phyloP scores from a whole-genome alignment of 169 alveolate genomes.

The Plasmodium coatneyi region DNA sequence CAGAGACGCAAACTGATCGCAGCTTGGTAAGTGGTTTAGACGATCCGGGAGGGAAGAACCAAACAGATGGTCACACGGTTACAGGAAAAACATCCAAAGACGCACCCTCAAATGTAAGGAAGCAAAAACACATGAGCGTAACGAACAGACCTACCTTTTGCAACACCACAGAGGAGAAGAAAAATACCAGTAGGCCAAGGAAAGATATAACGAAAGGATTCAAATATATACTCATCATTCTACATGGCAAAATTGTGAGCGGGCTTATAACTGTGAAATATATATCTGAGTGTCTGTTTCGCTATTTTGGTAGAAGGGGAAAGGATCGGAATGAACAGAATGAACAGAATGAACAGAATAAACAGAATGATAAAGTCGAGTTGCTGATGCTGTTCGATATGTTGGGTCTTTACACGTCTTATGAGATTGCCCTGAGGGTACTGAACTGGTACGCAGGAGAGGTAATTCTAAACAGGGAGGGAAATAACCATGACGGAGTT shows the following conservation, averaged over 20 bases:
- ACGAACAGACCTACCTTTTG: background rate
- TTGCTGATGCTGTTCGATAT: constrained; percentile 10
- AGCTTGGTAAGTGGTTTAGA: background rate
- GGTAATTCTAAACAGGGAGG: background rate
- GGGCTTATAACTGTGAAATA: constrained; percentile 20
- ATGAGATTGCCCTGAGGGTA: constrained; percentile 12
- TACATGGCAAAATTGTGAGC: constrained; percentile 38
- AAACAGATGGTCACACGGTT: background rate
- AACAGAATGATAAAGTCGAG: constrained; percentile 4
- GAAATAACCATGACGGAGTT: background rate
- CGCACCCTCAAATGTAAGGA: background rate
- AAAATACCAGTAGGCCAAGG: background rate
- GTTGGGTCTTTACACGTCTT: constrained; percentile 39
- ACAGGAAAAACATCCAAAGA: background rate
- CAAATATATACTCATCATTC: constrained; percentile 23
- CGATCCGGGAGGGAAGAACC: background rate
- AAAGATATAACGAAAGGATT: constrained; percentile 10
- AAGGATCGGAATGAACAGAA: background rate
- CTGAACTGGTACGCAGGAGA: constrained; percentile 31
- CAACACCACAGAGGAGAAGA: background rate
- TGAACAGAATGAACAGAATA: background rate
- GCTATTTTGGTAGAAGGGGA: background rate
- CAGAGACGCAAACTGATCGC: background rate
- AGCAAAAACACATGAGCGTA: background rate
- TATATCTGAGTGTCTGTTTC: constrained; percentile 9